Evolutionary conservation across 495 filamentous ascomycete species (phyloP).

Genomic region (Barbatosphaeria neglecta): DNA sequence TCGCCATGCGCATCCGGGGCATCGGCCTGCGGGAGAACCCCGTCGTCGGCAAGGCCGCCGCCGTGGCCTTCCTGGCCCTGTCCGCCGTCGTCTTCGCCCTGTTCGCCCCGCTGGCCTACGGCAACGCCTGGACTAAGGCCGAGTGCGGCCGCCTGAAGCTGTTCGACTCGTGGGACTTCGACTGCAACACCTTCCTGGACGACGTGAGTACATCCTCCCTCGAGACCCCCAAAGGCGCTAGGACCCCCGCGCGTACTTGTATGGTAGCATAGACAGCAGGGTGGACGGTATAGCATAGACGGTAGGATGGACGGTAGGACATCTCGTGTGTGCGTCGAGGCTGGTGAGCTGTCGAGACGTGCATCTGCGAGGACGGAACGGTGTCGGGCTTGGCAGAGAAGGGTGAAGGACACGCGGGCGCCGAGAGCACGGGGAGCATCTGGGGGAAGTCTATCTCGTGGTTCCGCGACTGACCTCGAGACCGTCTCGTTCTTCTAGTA

Average conservation of each 20-base stretch:
- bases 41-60: conserved; percentile 56
- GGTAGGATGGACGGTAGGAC: too few relatives aligned
- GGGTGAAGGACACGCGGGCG: too few relatives aligned
- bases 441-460: background rate
- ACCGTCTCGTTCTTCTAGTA: conserved; percentile 16
- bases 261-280: too few relatives aligned
- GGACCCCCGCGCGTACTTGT: too few relatives aligned
- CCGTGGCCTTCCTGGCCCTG: conserved; percentile 57
- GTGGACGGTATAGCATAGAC: background rate
- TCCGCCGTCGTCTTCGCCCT: conserved; percentile 68
- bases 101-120: conserved; percentile 82
- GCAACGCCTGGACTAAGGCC: conserved; percentile 82
- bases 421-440: too few relatives aligned
- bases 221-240: too few relatives aligned
- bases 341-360: too few relatives aligned
- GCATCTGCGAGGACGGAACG: too few relatives aligned
- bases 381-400: too few relatives aligned
- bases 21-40: conserved; percentile 62
- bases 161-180: conserved; percentile 85
- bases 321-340: too few relatives aligned
- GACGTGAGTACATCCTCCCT: conserved; percentile 53
- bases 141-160: conserved; percentile 82
- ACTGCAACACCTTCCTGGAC: conserved; percentile 84
- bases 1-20: conserved; percentile 52
- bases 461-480: conserved; percentile 8